Evolutionary conservation across 495 filamentous ascomycete genomes (phyloP).

Genomic region (Tuber microsphaerosporum): DNA sequence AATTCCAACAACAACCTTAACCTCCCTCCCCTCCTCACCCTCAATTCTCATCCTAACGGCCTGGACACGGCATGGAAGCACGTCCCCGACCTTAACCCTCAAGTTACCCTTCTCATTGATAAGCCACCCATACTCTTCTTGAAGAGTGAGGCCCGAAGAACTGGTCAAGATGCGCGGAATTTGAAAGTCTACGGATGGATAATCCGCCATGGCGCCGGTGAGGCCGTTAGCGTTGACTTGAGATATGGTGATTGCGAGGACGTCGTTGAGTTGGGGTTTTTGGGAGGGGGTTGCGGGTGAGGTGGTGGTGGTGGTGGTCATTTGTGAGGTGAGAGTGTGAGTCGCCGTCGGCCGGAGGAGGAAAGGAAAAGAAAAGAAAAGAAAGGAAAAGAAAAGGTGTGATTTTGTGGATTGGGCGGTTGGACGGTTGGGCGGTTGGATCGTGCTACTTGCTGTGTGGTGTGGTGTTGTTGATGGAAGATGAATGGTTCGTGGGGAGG

Average conservation of each 20-base stretch:
- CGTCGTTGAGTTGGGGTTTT: neutral
- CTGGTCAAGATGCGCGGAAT: neutral
- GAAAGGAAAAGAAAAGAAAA: too few species aligned
- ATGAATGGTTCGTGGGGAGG: too few species aligned
- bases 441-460: too few species aligned
- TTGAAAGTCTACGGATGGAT: neutral
- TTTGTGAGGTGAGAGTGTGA: neutral
- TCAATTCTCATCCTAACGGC: neutral
- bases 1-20: neutral
- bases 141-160: neutral
- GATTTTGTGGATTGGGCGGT: too few species aligned
- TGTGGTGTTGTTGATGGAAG: too few species aligned
- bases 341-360: too few species aligned
- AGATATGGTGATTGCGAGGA: neutral
- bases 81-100: neutral
- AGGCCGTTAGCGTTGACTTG: neutral
- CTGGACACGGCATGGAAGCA: neutral
- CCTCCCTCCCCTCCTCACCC: conserved; percentile 1
- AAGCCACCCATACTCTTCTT: neutral
- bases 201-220: neutral
- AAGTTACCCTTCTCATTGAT: neutral
- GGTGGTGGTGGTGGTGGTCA: neutral
- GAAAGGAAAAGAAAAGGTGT: too few species aligned
- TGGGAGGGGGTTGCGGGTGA: neutral
- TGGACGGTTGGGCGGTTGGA: too few species aligned